Conservation (phyloP, 495 filamentous ascomycete species). For the Xylaria venustula region DNA sequence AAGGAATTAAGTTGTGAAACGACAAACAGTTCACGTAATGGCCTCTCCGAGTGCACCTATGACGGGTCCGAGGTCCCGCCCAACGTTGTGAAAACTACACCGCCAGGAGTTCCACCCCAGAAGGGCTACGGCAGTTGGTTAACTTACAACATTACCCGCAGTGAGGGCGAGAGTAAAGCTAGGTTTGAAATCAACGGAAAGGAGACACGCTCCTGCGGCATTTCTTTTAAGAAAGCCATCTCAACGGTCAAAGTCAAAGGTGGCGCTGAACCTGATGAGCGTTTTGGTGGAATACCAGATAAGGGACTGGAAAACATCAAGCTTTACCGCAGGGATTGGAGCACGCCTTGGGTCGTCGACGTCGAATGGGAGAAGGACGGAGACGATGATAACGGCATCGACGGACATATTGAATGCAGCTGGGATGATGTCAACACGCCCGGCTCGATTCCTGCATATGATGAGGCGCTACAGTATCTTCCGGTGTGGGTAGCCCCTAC, state of each 20-base stretch:
- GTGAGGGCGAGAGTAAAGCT: conserved; percentile 38
- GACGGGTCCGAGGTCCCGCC: conserved; percentile 57
- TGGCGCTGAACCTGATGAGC: conserved; percentile 48
- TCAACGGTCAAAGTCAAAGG: conserved; percentile 59
- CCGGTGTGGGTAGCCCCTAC: conserved; percentile 76
- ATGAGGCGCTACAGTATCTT: conserved; percentile 72
- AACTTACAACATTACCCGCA: conserved; percentile 56
- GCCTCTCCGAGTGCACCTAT: conserved; percentile 68
- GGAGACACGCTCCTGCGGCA: conserved; percentile 69
- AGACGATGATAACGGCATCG: conserved; percentile 41
- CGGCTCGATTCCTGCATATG: conserved; percentile 77
- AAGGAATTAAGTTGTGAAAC: conserved; percentile 56
- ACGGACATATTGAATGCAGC: conserved; percentile 72
- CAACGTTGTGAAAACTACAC: conserved; percentile 45
- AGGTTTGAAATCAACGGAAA: conserved; percentile 59
- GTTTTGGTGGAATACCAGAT: conserved; percentile 56
- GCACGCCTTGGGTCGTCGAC: conserved; percentile 70
- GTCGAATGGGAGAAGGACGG: conserved; percentile 59
- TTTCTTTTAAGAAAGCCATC: conserved; percentile 63
- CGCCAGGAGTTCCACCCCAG: conserved; percentile 43
- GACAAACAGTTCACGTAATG: conserved; percentile 27
- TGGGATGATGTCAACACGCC: conserved; percentile 82
- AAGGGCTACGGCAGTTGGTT: conserved; percentile 59
- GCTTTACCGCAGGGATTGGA: conserved; percentile 77
- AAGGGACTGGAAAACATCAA: conserved; percentile 40